phyloP scores from a whole-genome alignment of 495 filamentous ascomycete genomes.

The Hypoxylon intermedium region DNA sequence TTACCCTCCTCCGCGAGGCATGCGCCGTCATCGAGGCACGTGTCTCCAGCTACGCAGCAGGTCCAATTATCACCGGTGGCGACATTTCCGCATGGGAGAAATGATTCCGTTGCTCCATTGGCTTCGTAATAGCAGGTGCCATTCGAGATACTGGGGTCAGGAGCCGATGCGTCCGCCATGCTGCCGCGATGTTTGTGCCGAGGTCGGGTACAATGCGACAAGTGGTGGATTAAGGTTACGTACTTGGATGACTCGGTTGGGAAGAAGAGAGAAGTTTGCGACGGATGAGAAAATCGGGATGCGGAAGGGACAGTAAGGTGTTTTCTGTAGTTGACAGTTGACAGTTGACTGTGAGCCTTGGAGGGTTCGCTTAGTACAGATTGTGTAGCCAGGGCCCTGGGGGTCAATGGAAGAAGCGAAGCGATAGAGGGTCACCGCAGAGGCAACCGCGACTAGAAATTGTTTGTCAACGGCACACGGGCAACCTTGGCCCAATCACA shows the following conservation, averaged over 20 bases:
- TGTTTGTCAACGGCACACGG: constrained; percentile 30
- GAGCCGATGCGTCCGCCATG: constrained; percentile 14
- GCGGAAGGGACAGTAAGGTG: too few species aligned
- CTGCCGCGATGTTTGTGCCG: constrained; percentile 6
- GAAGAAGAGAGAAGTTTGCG: neutral
- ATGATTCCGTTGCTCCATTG: neutral
- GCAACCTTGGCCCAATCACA: constrained; percentile 16
- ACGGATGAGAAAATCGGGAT: neutral
- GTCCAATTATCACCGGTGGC: constrained; percentile 37
- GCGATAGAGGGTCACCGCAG: constrained; percentile 4
- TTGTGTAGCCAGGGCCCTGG: neutral
- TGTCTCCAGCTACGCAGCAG: constrained; percentile 39
- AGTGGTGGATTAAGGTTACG: neutral
- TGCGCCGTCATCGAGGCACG: constrained; percentile 26
- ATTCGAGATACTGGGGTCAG: constrained; percentile 40
- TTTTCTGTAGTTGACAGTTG: too few species aligned
- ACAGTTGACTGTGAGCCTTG: constrained; percentile 6
- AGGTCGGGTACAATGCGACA: neutral
- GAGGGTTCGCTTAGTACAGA: neutral
- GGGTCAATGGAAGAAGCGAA: too few species aligned
- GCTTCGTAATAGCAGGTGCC: constrained; percentile 46
- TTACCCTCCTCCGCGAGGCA: constrained; percentile 31
- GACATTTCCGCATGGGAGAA: constrained; percentile 50
- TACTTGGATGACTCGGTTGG: neutral
- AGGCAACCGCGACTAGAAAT: neutral